Evolutionary conservation across 805 yeast genomes (phyloP).

Genomic region (Hanseniaspora lindneri): DNA sequence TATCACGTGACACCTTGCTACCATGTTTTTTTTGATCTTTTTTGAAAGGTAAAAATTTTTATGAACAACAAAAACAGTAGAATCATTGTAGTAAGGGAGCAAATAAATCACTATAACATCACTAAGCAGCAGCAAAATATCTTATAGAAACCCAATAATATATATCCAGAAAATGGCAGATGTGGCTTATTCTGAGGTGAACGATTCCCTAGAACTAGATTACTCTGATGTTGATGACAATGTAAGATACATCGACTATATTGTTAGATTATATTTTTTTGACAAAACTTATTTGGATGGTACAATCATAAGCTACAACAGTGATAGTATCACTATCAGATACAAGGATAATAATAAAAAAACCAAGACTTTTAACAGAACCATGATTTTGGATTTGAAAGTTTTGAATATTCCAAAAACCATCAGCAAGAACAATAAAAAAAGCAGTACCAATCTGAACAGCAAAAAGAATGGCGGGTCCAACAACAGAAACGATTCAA

Average conservation of each 20-base stretch:
- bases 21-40: no score
- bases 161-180: constrained; percentile 18
- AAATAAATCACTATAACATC: no score
- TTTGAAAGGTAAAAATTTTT: no score
- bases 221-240: background rate
- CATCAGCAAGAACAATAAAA: constrained; percentile 3
- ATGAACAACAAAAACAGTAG: no score
- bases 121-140: no score
- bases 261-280: background rate
- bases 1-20: no score
- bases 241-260: constrained; percentile 5
- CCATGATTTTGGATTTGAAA: constrained; percentile 4
- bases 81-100: no score
- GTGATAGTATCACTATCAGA: constrained; percentile 5
- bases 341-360: background rate
- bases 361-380: constrained; percentile 4
- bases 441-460: background rate
- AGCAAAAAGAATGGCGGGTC: background rate
- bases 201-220: background rate
- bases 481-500: constrained; percentile 1
- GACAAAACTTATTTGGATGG: constrained; percentile 12
- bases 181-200: background rate
- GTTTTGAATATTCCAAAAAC: constrained; percentile 7
- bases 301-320: background rate
- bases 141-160: no score